Conservation (phyloP, 768 basidiomycete species). For the Erythrobasidium yunnanense region DNA sequence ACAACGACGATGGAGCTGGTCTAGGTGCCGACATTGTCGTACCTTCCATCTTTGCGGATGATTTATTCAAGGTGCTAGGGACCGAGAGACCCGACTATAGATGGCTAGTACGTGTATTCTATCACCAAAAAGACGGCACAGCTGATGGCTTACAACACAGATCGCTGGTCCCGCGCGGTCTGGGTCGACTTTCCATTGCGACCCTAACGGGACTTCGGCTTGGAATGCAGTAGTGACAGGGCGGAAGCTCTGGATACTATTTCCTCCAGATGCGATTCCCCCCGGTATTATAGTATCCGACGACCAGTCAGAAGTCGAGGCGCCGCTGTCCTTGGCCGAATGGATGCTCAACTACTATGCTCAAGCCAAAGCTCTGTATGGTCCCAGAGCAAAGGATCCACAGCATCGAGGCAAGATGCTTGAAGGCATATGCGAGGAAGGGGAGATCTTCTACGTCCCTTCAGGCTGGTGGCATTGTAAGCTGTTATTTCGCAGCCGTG, state of each 20-base stretch:
- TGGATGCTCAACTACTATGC: slow-evolving; percentile 37
- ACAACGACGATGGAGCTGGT: neutral
- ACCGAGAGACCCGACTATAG: slow-evolving; percentile 37
- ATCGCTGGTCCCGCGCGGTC: slow-evolving; percentile 37
- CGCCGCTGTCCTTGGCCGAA: slow-evolving; percentile 32
- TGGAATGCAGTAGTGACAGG: slow-evolving; percentile 37
- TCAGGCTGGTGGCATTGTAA: slow-evolving; percentile 39
- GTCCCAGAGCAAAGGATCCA: slow-evolving; percentile 33
- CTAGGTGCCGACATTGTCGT: slow-evolving; percentile 31
- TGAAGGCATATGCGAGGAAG: slow-evolving; percentile 36
- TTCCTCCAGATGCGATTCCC: slow-evolving; percentile 36
- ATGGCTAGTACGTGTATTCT: slow-evolving; percentile 34
- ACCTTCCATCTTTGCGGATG: slow-evolving; percentile 33
- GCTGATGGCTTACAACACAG: slow-evolving; percentile 4
- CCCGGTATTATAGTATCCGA: slow-evolving; percentile 37
- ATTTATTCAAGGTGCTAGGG: slow-evolving; percentile 37
- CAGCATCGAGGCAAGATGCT: slow-evolving; percentile 35
- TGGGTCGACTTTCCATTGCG: slow-evolving; percentile 37
- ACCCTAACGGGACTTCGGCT: slow-evolving; percentile 33
- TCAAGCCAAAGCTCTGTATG: slow-evolving; percentile 30
- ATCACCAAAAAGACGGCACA: neutral
- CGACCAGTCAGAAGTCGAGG: slow-evolving; percentile 29
- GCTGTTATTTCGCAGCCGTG: neutral
- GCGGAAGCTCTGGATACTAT: slow-evolving; percentile 37
- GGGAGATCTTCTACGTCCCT: slow-evolving; percentile 39